These are phyloP conservation scores for Paraphaeosphaeria minitans DNA, from an alignment of 2,329 filamentous ascomycete species.

Conservation along the genomic window DNA sequence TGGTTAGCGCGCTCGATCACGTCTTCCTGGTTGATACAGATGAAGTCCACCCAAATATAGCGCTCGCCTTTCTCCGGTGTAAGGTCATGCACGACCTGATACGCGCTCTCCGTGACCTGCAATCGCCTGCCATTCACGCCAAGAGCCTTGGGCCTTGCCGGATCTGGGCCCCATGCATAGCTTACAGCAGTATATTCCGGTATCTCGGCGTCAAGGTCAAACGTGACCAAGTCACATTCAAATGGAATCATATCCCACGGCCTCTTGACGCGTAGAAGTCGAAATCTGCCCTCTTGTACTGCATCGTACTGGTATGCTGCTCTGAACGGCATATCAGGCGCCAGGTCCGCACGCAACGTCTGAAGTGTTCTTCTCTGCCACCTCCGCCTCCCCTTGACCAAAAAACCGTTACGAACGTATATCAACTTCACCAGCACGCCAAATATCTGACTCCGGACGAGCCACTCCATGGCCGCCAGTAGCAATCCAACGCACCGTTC, in stretches of 20 bases:
- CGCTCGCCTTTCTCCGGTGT: neutral
- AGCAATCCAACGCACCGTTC: neutral
- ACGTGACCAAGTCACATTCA: neutral
- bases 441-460: neutral
- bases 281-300: neutral
- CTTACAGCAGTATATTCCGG: neutral
- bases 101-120: neutral
- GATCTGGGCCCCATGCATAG: slow-evolving; percentile 4
- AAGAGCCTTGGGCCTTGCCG: neutral
- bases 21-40: slow-evolving; percentile 4
- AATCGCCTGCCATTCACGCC: neutral
- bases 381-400: neutral
- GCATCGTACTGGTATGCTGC: neutral
- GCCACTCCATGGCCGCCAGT: neutral
- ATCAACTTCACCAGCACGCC: neutral
- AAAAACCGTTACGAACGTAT: neutral
- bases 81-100: neutral
- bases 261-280: neutral
- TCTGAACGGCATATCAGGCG: neutral
- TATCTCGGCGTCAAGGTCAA: neutral
- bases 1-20: neutral
- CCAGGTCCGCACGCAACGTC: neutral
- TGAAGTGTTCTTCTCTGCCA: neutral
- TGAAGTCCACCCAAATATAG: slow-evolving; percentile 1
- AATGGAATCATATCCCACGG: neutral